Base-by-base conservation (phyloP, 345 rosid genomes). In the Sisymbrium altissimum region DNA sequence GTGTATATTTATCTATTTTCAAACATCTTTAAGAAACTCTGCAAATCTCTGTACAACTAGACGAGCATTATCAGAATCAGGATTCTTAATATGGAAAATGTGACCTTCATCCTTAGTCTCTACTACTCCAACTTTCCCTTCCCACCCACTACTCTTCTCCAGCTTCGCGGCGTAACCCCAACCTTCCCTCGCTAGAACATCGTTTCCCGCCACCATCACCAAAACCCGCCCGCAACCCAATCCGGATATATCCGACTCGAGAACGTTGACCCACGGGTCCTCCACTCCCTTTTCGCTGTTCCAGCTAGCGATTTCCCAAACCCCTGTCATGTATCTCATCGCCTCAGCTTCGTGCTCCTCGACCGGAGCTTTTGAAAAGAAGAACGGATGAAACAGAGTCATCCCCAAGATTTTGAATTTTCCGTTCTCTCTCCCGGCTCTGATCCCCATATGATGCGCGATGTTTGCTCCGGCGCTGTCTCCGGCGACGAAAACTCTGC, bases 381-480 rank as follows among this genome's bases (percentile, higher is more conserved):
- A 85, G 23, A 25, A 77, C 4, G 85, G 84, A 46, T 83, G 87
- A 35, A 82, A 66, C 59, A 86, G 50, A 1, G 80, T 68, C 1
- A 80, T 46, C 59, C 86, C 87, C 1, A 61, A 52, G n/a, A 81
- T 3, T 6, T 4, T 19, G 4, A 21, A 4, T 4, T 5, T 4
- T 1, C 14, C 35, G 9, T 4, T 44, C 56, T 73, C 77, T 21
- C 68, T 44, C 1, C 83, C 80, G 0, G 82, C 58, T 53, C 58
- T 84, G 9, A 25, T 39, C 29, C 81, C 86, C 58, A 86, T 27
- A 11, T 82, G 77, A 63, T 84, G 93, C 25, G 69, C 82, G 30
- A 84, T 82, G 58, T 86, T 86, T 11, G 76, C 89, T 9, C 89
- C 85, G 36, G 83, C 80, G 30, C 82, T 80, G 4, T 75, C 86